These are phyloP conservation scores for Hansfordia pulvinata DNA, from an alignment of 2,329 filamentous ascomycete genomes.

Conservation along the genomic window DNA sequence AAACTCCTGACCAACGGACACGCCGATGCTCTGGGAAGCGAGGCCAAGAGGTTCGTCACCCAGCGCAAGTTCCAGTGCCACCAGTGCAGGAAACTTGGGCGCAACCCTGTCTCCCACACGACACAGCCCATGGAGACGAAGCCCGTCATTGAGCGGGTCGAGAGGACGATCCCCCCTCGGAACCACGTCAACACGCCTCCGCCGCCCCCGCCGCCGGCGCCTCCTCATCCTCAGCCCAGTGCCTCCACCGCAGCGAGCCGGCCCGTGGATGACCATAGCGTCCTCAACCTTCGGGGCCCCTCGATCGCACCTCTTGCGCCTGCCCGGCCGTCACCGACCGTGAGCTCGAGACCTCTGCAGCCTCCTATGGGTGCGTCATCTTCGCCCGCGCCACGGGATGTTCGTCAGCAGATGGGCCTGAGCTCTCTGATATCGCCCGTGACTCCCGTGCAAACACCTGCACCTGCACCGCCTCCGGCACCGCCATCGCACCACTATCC, in stretches of 20 bases:
- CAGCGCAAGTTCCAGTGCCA: constrained; percentile 59
- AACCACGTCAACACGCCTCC: no score
- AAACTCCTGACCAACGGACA: constrained; percentile 37
- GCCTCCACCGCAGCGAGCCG: constrained; percentile 11
- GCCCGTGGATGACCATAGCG: constrained; percentile 13
- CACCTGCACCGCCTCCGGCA: constrained; percentile 16
- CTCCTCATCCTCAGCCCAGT: no score
- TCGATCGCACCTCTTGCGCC: no score
- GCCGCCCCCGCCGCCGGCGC: no score
- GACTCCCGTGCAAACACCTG: constrained; percentile 8
- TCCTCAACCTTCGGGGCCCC: no score
- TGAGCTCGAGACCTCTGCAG: no score
- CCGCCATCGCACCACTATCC: constrained; percentile 24
- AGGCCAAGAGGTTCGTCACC: constrained; percentile 44
- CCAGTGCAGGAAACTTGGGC: constrained; percentile 50
- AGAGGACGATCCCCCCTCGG: constrained; percentile 4
- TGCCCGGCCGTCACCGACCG: no score
- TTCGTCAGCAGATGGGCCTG: no score
- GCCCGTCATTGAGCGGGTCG: not conserved
- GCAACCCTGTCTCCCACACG: constrained; percentile 23
- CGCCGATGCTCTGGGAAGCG: constrained; percentile 33
- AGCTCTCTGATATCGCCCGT: no score
- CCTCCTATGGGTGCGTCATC: no score
- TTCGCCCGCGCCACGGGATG: no score
- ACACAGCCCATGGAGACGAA: constrained; percentile 3